These are phyloP conservation scores for Perkinsus olseni DNA, from an alignment of 169 alveolate species.

Conservation along the genomic window DNA sequence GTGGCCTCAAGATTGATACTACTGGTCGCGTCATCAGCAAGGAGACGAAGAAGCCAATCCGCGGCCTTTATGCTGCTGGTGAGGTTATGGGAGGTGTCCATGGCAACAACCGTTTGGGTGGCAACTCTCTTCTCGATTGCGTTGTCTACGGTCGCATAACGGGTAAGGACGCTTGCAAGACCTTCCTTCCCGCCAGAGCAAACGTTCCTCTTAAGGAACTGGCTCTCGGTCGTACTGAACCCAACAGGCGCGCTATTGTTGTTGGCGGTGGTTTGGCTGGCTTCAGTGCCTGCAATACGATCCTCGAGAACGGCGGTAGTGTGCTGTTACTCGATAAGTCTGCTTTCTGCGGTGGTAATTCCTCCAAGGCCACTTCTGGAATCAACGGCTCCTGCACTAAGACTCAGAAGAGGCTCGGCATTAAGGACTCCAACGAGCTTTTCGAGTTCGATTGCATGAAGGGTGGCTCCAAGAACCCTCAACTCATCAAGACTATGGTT, in stretches of 20 bases:
- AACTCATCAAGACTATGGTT: constrained; percentile 26
- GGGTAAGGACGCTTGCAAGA: constrained; percentile 25
- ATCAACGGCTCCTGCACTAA: constrained; percentile 31
- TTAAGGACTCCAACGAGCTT: constrained; percentile 29
- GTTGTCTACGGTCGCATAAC: constrained; percentile 46
- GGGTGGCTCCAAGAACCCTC: constrained; percentile 39
- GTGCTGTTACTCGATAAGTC: constrained; percentile 23
- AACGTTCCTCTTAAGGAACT: no score
- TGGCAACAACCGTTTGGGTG: no score
- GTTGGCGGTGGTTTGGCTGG: constrained; percentile 22
- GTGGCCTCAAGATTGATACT: no score
- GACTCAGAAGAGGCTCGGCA: constrained; percentile 34
- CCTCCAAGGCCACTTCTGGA: constrained; percentile 27
- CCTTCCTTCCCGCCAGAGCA: no score
- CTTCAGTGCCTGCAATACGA: constrained; percentile 23
- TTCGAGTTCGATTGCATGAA: constrained; percentile 42
- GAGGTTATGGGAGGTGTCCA: no score
- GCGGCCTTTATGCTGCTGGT: no score
- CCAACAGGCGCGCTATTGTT: not conserved
- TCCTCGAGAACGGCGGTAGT: constrained; percentile 23
- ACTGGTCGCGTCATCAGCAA: no score
- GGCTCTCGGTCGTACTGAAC: no score
- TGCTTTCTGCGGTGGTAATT: constrained; percentile 36
- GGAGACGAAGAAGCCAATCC: no score
- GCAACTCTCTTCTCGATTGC: no score